Evolutionary conservation across 805 yeast species (phyloP).

Genomic region (Scheffersomyces amazonensis): DNA sequence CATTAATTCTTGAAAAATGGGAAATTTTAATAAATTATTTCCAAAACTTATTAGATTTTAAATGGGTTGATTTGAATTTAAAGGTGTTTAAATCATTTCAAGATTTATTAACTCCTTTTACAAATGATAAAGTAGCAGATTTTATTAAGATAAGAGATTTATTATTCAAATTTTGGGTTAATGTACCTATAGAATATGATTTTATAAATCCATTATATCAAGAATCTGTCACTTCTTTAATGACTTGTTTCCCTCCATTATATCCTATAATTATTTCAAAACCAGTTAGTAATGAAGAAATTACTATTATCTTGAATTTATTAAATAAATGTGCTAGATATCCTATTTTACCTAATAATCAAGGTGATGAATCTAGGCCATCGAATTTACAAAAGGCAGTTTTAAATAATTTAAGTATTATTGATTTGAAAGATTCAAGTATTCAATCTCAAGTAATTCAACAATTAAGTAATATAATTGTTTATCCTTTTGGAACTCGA

Average conservation of each 20-base stretch:
- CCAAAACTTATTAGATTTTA: constrained; percentile 31
- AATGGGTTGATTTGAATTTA: constrained; percentile 51
- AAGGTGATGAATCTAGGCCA: constrained; percentile 47
- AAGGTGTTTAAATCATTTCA: constrained; percentile 54
- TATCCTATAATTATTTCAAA: constrained; percentile 32
- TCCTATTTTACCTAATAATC: constrained; percentile 63
- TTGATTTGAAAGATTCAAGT: constrained; percentile 22
- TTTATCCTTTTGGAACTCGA: constrained; percentile 62
- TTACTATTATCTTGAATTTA: constrained; percentile 52
- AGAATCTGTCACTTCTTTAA: constrained; percentile 55
- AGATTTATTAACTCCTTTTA: constrained; percentile 41
- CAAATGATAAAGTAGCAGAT: not conserved
- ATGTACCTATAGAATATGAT: constrained; percentile 37
- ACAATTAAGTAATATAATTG: constrained; percentile 51
- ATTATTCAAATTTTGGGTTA: constrained; percentile 51
- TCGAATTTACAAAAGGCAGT: constrained; percentile 65
- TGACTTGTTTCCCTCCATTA: constrained; percentile 51
- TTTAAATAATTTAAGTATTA: constrained; percentile 42
- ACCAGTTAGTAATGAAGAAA: constrained; percentile 27
- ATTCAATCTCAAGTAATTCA: constrained; percentile 47
- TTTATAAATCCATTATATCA: constrained; percentile 51
- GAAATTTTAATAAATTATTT: constrained; percentile 49
- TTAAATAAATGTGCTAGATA: constrained; percentile 68
- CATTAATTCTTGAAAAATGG: constrained; percentile 47
- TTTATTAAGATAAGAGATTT: constrained; percentile 23